Base-by-base conservation (phyloP, 352 stramenopile species). In the Pythium guiyangense region DNA sequence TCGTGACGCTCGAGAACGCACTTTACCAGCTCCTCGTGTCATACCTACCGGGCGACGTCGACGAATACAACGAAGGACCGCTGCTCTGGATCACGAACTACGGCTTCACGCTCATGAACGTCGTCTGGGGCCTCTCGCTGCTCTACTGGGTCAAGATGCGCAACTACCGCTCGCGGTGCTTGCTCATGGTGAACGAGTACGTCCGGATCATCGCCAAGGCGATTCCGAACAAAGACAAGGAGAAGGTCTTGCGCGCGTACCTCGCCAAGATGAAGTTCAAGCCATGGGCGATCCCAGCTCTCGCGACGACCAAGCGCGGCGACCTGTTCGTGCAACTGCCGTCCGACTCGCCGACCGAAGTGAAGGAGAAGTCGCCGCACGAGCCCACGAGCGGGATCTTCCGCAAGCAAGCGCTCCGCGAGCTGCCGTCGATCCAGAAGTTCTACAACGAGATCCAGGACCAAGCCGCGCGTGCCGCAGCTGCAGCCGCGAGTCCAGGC, bases 1-100 rank as follows among this genome's bases (percentile, higher is more conserved):
- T 67, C 10, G 62, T 73, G 35, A 68, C 65, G 40, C 9, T 76
- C 17, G 68, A 70, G 57, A 76, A 70, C 52, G 61, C 68, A 14
- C 43, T 73, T 6, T 73, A 60, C 52, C 54, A 54, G 29, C 39
- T 64, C 22, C 22, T 70, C 22, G 46, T 48, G 47, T 27, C 27
- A 1, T 52, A 50, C 25, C 14, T 50, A 4, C 25, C 45, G 0
- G 45, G 45, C 0, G 12, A 2, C 4, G 6, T n/a, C 2, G 2
- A 11, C 0, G 25, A 57, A 10, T 57, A 34, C 27, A 43, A 15
- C 3, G 67, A 74, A 22, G 40, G 35, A 2, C 44, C 46, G 0
- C 34, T 74, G 15, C 51, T 74, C 1, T 47, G 49, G 12, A 35
- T 67, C 27, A 67, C 60, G 2, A 50, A 71, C n/a, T 51, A 46